phyloP scores from a whole-genome alignment of 2,329 filamentous ascomycete genomes.

The Exophiala calicioides region DNA sequence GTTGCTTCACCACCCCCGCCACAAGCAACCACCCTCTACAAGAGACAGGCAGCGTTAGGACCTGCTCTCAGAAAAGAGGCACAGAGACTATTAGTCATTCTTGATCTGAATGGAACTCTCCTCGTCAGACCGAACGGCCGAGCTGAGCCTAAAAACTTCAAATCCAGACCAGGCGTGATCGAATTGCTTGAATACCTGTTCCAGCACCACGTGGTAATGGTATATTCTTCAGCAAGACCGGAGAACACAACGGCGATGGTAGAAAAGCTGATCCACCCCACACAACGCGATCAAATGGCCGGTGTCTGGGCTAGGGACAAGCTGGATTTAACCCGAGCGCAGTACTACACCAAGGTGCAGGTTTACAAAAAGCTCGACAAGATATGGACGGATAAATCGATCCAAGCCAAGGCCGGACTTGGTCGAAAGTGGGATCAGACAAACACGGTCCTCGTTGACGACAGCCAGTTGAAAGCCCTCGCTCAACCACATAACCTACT shows the following conservation, averaged over 20 bases:
- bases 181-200: conserved; percentile 74
- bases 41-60: conserved; percentile 53
- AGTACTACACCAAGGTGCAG: conserved; percentile 73
- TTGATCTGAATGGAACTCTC: conserved; percentile 93
- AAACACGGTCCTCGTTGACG: conserved; percentile 89
- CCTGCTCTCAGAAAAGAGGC: conserved; percentile 49
- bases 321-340: conserved; percentile 63
- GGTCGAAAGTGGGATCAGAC: conserved; percentile 66
- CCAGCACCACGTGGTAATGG: conserved; percentile 72
- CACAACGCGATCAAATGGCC: conserved; percentile 59
- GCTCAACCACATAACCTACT: conserved; percentile 83
- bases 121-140: conserved; percentile 65
- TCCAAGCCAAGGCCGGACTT: conserved; percentile 46
- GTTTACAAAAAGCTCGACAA: conserved; percentile 82
- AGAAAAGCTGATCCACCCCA: conserved; percentile 58
- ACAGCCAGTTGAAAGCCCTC: conserved; percentile 75
- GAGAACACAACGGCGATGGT: conserved; percentile 72
- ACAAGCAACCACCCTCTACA: conserved; percentile 61
- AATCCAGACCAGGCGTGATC: conserved; percentile 66
- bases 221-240: conserved; percentile 85
- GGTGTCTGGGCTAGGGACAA: conserved; percentile 77
- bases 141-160: conserved; percentile 55
- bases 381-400: conserved; percentile 63
- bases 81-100: conserved; percentile 72
- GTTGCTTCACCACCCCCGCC: conserved; percentile 49